A percentile compares a stretch with the other conserved stretches of the same genome.
Conservation (phyloP, 108 stramenopile species). For the Skeletonema potamos region DNA sequence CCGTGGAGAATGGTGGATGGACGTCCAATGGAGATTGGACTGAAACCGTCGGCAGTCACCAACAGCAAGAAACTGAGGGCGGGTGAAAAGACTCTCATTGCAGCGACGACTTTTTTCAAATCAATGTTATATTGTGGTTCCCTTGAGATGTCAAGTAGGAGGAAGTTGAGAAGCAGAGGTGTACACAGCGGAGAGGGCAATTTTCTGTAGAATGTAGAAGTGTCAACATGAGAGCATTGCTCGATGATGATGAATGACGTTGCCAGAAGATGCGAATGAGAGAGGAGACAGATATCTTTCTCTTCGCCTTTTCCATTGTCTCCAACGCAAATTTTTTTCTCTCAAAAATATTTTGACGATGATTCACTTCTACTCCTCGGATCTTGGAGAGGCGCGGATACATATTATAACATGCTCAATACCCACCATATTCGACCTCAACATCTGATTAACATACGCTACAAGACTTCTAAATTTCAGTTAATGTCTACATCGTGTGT, state of each 20-base stretch:
- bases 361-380: not conserved
- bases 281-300: no score
- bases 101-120: not conserved
- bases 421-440: not conserved
- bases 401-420: not conserved
- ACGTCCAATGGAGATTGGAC: conserved; percentile 6
- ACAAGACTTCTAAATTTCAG: not conserved
- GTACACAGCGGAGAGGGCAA: not conserved
- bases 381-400: not conserved
- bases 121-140: not conserved
- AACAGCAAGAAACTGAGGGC: conserved; percentile 1
- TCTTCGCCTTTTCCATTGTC: no score
- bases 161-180: not conserved
- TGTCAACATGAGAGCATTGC: not conserved
- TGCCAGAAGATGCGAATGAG: no score
- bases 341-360: no score
- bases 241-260: no score
- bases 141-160: not conserved
- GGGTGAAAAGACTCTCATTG: conserved; percentile 19
- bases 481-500: not conserved
- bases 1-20: not conserved
- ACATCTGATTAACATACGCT: not conserved
- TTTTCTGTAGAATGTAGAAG: not conserved
- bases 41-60: conserved; percentile 14
- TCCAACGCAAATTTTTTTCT: no score